Conservation (phyloP, 345 rosid species). For the Dimocarpus longan region DNA sequence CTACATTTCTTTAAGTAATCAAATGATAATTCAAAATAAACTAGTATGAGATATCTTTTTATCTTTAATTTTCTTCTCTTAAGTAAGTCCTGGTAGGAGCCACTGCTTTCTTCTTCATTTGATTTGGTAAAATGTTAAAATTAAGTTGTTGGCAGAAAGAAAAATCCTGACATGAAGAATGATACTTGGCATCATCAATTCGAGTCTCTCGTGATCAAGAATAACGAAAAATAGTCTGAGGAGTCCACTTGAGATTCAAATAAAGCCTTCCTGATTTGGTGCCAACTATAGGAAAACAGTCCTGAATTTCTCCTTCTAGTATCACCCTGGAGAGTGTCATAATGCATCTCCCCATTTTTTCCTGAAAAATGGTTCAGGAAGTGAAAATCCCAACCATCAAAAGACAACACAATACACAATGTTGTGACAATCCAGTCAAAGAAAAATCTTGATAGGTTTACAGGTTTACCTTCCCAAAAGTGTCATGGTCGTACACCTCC, state of each 20-base stretch:
- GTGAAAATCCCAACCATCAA: not conserved
- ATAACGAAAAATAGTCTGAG: conserved; percentile 64
- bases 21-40: too few species aligned
- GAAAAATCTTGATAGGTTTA: not conserved
- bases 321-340: conserved; percentile 85
- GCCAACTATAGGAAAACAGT: conserved; percentile 55
- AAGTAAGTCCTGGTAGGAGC: too few species aligned
- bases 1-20: too few species aligned
- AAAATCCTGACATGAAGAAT: not conserved
- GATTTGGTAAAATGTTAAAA: not conserved
- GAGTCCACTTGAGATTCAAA: conserved; percentile 76
- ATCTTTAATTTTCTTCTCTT: too few species aligned
- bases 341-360: conserved; percentile 76
- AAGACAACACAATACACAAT: not conserved
- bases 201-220: conserved; percentile 13
- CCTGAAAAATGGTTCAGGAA: conserved; percentile 40
- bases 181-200: not conserved
- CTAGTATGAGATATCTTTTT: too few species aligned
- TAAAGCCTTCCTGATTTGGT: conserved; percentile 69
- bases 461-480: conserved; percentile 71
- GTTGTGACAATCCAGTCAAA: not conserved
- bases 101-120: not conserved
- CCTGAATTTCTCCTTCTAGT: conserved; percentile 76
- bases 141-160: not conserved
- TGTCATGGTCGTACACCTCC: conserved; percentile 85